A percentile compares a stretch with the other conserved stretches of the same genome.
Evolutionary conservation across 1,284 basidiomycete species (phyloP).

Genomic region (Rhodotorula sp.): DNA sequence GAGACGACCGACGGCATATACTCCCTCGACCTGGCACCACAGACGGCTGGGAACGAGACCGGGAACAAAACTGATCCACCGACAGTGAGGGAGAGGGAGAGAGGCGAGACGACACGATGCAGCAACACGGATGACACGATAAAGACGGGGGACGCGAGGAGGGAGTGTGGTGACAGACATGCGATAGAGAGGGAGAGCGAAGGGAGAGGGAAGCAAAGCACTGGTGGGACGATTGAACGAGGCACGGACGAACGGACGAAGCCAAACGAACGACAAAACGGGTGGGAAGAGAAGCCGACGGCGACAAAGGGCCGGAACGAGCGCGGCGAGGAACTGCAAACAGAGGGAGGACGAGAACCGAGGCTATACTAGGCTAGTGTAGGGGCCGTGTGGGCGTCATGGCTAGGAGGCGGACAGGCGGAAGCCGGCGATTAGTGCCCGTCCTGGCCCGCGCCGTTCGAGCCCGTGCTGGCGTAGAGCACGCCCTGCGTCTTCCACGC

Average conservation of each 20-base stretch:
- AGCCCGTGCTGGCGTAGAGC: conserved; percentile 3
- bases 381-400: too few relatives aligned
- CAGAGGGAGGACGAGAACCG: too few relatives aligned
- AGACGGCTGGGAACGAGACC: not conserved
- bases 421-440: not conserved
- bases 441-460: not conserved
- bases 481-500: conserved; percentile 20
- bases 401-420: too few relatives aligned
- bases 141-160: not conserved
- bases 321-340: too few relatives aligned
- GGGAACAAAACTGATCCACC: not conserved
- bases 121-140: not conserved
- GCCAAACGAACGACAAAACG: not conserved
- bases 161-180: not conserved
- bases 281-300: not conserved
- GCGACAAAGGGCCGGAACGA: not conserved
- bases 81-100: not conserved
- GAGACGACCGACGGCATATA: too few relatives aligned
- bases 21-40: too few relatives aligned
- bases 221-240: too few relatives aligned
- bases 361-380: too few relatives aligned
- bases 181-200: not conserved
- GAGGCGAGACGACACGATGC: too few relatives aligned
- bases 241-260: not conserved
- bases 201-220: not conserved